phyloP scores from a whole-genome alignment of 2,329 filamentous ascomycete genomes.

The Sclerotinia minor region DNA sequence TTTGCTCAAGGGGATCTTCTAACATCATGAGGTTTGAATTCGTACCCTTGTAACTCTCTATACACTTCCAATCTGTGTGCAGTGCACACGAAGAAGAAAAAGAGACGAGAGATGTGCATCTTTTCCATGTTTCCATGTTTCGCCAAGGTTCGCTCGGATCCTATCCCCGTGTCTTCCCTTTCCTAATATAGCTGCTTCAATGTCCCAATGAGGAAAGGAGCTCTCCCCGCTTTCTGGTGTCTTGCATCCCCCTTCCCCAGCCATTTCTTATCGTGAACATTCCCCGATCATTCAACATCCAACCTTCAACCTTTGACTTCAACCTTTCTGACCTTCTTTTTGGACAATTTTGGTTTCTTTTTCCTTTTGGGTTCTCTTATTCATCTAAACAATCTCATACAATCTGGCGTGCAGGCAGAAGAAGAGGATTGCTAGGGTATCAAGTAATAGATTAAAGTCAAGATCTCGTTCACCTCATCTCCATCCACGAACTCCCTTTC shows the following conservation, averaged over 20 bases:
- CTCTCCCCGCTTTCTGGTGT: conserved; percentile 29
- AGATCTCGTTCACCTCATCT: not conserved
- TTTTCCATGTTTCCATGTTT: not conserved
- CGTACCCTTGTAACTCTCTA: not conserved
- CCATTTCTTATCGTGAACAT: conserved; percentile 13
- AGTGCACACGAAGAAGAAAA: not conserved
- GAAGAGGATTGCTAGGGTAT: not conserved
- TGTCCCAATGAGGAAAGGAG: conserved; percentile 31
- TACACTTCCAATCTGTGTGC: not conserved
- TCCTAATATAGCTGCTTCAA: not conserved
- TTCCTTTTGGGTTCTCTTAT: not conserved
- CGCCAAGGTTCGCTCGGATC: conserved; percentile 10
- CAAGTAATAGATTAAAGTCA: not conserved
- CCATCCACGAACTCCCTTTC: not conserved
- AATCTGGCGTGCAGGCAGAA: conserved; percentile 21
- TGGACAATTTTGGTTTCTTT: not conserved
- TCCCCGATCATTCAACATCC: not conserved
- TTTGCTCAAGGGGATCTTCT: not conserved
- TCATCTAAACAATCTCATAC: not conserved
- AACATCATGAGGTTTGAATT: not conserved
- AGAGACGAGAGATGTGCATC: not conserved
- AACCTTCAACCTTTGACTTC: not conserved
- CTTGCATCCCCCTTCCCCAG: conserved; percentile 13
- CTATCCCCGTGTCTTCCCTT: not conserved
- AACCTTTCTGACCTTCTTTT: conserved; percentile 1